phyloP scores from a whole-genome alignment of 1,284 basidiomycete species.

The Sphagnurus paluster region DNA sequence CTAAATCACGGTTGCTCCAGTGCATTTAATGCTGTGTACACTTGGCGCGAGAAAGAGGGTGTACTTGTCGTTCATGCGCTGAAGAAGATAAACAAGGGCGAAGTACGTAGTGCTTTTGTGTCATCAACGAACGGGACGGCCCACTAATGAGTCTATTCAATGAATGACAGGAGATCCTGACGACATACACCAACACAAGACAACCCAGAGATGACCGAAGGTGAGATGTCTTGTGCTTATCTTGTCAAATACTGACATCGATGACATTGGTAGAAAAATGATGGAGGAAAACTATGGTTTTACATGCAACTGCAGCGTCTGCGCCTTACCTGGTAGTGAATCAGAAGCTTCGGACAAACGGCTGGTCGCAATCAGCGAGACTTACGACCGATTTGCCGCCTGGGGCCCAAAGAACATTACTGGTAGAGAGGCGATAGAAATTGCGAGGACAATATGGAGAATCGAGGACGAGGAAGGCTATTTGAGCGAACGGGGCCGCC shows the following conservation, averaged over 20 bases:
- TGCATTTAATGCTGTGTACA: constrained; percentile 64
- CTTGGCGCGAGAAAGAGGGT: constrained; percentile 48
- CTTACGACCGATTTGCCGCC: constrained; percentile 42
- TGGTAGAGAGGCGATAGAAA: constrained; percentile 47
- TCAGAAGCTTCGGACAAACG: constrained; percentile 51
- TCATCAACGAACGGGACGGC: not conserved
- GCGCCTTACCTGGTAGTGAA: constrained; percentile 46
- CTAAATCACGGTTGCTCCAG: constrained; percentile 66
- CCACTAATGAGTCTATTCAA: not conserved
- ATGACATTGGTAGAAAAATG: constrained; percentile 36
- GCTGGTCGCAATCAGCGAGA: constrained; percentile 42
- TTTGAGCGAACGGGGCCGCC: constrained; percentile 58
- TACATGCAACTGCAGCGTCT: constrained; percentile 55
- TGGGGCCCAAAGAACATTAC: constrained; percentile 47
- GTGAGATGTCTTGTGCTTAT: constrained; percentile 32
- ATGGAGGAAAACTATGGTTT: constrained; percentile 55
- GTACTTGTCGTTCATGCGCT: constrained; percentile 56
- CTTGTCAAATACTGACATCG: not conserved
- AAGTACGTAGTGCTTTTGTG: constrained; percentile 31
- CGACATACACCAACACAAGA: constrained; percentile 59
- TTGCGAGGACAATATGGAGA: constrained; percentile 52
- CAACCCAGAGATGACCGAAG: constrained; percentile 49
- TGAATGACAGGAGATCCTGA: constrained; percentile 55
- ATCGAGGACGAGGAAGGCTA: constrained; percentile 61
- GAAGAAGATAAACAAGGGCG: constrained; percentile 48